Conservation (phyloP, 768 basidiomycete genomes). For the Agaricus blazei region DNA sequence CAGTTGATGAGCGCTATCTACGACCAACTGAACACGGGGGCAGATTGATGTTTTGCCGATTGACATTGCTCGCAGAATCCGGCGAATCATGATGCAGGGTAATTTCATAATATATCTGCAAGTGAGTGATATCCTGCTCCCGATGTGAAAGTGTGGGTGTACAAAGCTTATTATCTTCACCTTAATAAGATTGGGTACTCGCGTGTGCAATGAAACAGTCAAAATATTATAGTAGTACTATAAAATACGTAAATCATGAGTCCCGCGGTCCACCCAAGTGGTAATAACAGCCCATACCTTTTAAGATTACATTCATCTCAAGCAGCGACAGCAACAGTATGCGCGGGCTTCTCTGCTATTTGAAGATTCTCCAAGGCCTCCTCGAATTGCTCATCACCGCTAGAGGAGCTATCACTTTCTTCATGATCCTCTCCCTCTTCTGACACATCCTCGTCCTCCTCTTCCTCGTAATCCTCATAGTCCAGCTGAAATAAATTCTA, state of each 20-base stretch:
- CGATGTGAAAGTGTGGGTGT: too few relatives aligned
- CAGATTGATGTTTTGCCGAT: too few relatives aligned
- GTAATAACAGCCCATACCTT: background rate
- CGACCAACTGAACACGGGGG: too few relatives aligned
- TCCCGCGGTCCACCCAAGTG: background rate
- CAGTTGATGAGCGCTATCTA: too few relatives aligned
- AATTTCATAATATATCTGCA: too few relatives aligned
- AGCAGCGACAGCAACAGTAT: conserved; percentile 20
- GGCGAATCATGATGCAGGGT: too few relatives aligned
- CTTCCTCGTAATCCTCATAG: conserved; percentile 81
- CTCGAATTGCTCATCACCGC: conserved; percentile 44
- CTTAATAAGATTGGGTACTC: too few relatives aligned
- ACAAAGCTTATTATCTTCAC: too few relatives aligned
- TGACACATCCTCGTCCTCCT: conserved; percentile 43
- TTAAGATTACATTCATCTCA: conserved; percentile 10
- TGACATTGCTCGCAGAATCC: too few relatives aligned
- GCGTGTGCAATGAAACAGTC: too few relatives aligned
- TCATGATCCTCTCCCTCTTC: conserved; percentile 36
- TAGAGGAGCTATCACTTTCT: conserved; percentile 28
- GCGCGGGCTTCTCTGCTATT: conserved; percentile 29
- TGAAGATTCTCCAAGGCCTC: conserved; percentile 65
- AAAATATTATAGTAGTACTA: too few relatives aligned
- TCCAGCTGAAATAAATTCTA: conserved; percentile 52
- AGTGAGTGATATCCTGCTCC: too few relatives aligned
- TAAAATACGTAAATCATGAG: background rate